Percentiles rank a stretch among this genome's conserved stretches.
phyloP scores from a whole-genome alignment of 148 eudicot species.

The Diospyros kaki region DNA sequence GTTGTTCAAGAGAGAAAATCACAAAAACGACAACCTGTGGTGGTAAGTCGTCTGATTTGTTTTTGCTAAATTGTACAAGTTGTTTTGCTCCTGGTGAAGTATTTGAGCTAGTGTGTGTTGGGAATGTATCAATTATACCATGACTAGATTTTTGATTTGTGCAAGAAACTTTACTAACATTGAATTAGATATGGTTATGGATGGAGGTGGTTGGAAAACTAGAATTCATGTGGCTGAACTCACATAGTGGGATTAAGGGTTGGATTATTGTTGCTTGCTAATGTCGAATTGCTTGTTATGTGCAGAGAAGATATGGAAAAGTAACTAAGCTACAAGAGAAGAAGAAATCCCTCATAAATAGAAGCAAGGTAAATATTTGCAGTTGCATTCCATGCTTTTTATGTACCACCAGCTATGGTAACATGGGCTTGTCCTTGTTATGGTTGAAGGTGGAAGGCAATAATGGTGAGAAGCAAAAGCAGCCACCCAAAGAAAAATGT shows the following conservation, averaged over 20 bases:
- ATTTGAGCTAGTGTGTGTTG: too few species aligned
- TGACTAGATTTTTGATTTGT: neutral
- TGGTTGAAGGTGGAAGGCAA: slow-evolving; percentile 41
- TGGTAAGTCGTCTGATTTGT: slow-evolving; percentile 39
- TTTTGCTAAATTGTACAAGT: neutral
- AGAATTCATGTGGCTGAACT: too few species aligned
- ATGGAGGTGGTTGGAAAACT: too few species aligned
- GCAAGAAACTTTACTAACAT: slow-evolving; percentile 6
- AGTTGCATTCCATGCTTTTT: neutral
- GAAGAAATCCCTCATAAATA: slow-evolving; percentile 39
- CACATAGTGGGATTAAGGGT: too few species aligned
- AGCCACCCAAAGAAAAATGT: slow-evolving; percentile 53
- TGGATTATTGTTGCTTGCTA: neutral
- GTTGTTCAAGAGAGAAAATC: slow-evolving; percentile 32
- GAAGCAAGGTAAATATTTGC: slow-evolving; percentile 46
- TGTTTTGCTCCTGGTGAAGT: neutral
- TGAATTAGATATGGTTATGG: neutral
- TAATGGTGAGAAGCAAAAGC: slow-evolving; percentile 36
- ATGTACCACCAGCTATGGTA: slow-evolving; percentile 12
- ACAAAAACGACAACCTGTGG: slow-evolving; percentile 41
- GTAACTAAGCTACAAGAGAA: slow-evolving; percentile 42
- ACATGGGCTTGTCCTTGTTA: slow-evolving; percentile 10
- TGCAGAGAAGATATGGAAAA: slow-evolving; percentile 44
- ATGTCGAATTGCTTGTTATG: slow-evolving; percentile 12
- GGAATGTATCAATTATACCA: too few species aligned